Percentiles rank a stretch among this genome's conserved stretches.
phyloP scores from a whole-genome alignment of 306 rosid genomes.

The Sindora glabra region DNA sequence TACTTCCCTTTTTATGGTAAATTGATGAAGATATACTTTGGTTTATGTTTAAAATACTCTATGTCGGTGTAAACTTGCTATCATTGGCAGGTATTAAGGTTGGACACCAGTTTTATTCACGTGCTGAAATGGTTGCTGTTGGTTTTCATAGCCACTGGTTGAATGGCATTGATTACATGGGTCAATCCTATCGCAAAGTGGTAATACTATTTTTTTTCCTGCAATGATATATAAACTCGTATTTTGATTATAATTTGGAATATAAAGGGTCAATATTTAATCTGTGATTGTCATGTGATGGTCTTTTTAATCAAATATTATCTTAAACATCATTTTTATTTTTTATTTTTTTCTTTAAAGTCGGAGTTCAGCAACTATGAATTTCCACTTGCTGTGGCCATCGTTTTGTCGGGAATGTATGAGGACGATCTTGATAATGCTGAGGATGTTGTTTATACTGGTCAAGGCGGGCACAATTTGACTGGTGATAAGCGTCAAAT shows the following conservation, averaged over 20 bases:
- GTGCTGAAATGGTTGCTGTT: conserved; percentile 33
- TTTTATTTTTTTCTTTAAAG: no score
- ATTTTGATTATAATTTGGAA: no score
- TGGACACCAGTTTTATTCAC: conserved; percentile 30
- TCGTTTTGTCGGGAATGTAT: conserved; percentile 18
- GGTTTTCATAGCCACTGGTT: conserved; percentile 33
- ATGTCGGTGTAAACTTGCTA: no score
- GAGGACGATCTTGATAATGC: conserved; percentile 12
- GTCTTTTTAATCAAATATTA: neutral
- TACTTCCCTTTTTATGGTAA: no score
- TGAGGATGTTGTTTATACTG: conserved; percentile 32
- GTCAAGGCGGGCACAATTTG: conserved; percentile 35
- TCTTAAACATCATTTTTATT: no score
- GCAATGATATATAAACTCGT: no score
- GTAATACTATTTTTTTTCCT: no score
- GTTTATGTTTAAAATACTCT: no score
- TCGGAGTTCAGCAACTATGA: neutral
- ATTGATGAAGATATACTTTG: no score
- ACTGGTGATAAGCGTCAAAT: conserved; percentile 36
- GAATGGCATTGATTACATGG: conserved; percentile 24
- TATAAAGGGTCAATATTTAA: no score
- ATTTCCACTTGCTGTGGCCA: conserved; percentile 22
- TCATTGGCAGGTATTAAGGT: conserved; percentile 28
- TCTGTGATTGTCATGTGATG: neutral
- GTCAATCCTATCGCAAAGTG: neutral